Base-by-base conservation (phyloP, 176 grass and related monocot genomes). In the Raddia distichophylla region DNA sequence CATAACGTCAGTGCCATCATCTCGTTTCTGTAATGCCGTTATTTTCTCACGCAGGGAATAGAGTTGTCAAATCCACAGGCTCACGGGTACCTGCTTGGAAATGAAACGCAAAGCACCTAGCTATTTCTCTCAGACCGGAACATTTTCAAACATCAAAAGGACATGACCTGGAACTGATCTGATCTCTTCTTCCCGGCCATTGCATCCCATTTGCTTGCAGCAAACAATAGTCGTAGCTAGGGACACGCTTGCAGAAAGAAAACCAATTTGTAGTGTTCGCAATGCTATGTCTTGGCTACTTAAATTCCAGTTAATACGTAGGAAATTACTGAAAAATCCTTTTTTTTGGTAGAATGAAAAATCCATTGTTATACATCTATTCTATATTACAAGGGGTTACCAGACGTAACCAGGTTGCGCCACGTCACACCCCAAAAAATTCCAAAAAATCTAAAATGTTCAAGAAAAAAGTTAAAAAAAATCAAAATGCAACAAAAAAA, bases 71-170 rank as follows among this genome's bases (percentile, higher is more conserved):
- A 91, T 50, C 91, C 82, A 75, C 87, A 90, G 33, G 74, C 82
- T 64, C 78, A 83, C 33, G 87, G 64, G 10, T 92, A 85, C 75
- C 73, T 69, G 53, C 87, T 92, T 52, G 91, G 79, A 10, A 82
- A 79, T 14, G 85, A 85, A 80, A 91, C 74, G 5, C 67, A 91
- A 55, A 93, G 89, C 84, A 91, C 94, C 4, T 27, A 27, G 27
- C 1, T 93, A 90, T 56, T 93, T 97, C 82, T 93, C 94, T 1
- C 89, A 91, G 69, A 88, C 79, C 0, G 86, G 91, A 7, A 89
- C 94, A 73, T 91, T 91, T 79, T 94, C 89, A 46, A 90, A 86
- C 70, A 91, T 93, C 79, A 90, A 82, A 33, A 89, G 84, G 66
- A 55, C 20, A 19, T 90, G 50, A 86, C 10, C 27, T 27, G 64